Evolutionary conservation across 2,329 filamentous ascomycete species (phyloP).

Genomic region (Claviceps monticola): DNA sequence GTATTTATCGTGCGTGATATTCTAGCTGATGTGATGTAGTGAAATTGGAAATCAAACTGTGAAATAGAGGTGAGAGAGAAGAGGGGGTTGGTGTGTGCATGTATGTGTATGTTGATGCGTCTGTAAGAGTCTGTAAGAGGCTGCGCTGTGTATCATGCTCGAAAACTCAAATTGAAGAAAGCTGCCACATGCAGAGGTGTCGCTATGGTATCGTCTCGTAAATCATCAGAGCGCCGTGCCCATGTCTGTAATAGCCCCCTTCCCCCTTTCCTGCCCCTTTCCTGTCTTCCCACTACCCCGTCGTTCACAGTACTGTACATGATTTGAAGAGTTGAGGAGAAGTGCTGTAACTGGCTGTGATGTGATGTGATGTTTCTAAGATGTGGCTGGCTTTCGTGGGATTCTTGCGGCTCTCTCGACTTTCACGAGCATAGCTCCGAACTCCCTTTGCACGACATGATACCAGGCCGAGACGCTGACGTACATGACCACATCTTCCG

Average conservation of each 20-base stretch:
- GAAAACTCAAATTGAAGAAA: not conserved
- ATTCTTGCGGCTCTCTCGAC: conserved; percentile 4
- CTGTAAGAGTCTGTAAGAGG: not conserved
- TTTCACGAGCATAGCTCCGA: conserved; percentile 16
- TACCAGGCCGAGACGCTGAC: conserved; percentile 41
- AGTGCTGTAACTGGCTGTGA: not conserved
- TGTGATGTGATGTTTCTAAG: conserved; percentile 7
- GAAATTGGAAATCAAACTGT: not conserved
- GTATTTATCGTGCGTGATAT: not conserved
- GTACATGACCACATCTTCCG: conserved; percentile 30
- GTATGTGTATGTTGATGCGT: not conserved
- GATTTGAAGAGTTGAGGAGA: not conserved
- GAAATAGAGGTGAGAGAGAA: not conserved
- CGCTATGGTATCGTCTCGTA: conserved; percentile 16
- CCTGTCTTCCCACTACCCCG: not conserved
- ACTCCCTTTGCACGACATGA: conserved; percentile 38
- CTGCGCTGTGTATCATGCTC: not conserved
- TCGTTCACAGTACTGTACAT: not conserved
- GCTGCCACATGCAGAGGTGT: no score
- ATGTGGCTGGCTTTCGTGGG: conserved; percentile 23
- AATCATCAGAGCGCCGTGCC: conserved; percentile 3
- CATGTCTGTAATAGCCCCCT: conserved; percentile 3
- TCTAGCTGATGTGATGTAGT: not conserved
- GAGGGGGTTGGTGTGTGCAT: not conserved
- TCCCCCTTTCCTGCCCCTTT: not conserved